A percentile compares a stretch with the other conserved stretches of the same genome.
Conservation (phyloP, 768 basidiomycete genomes). For the Tremella yokohamensis region DNA sequence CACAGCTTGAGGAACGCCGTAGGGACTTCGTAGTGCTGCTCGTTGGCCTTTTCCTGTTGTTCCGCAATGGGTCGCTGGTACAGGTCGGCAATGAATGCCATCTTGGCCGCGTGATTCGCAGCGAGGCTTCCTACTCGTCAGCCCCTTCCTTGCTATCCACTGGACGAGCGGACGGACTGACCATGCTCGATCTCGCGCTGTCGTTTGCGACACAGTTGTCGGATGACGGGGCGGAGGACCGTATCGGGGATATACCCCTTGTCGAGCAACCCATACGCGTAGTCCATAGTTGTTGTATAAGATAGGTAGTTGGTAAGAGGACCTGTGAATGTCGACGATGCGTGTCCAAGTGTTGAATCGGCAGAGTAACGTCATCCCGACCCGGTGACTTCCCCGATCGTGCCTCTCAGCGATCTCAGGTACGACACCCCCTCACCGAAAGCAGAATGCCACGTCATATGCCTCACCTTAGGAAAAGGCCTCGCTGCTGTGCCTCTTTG, state of each 20-base stretch:
- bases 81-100: slow-evolving; percentile 63
- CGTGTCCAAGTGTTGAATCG: too few relatives aligned
- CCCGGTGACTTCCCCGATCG: too few relatives aligned
- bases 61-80: slow-evolving; percentile 61
- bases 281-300: slow-evolving; percentile 30
- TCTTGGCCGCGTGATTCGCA: slow-evolving; percentile 64
- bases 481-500: too few relatives aligned
- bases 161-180: slow-evolving; percentile 43
- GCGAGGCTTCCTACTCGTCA: slow-evolving; percentile 51
- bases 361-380: too few relatives aligned
- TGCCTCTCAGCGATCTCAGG: too few relatives aligned
- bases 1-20: slow-evolving; percentile 62
- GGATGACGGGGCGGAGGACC: slow-evolving; percentile 56
- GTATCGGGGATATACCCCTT: slow-evolving; percentile 66
- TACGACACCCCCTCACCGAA: too few relatives aligned
- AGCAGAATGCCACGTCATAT: too few relatives aligned
- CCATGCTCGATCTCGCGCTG: slow-evolving; percentile 63
- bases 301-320: slow-evolving; percentile 3
- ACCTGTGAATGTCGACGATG: neutral
- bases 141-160: neutral
- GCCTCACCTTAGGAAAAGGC: too few relatives aligned
- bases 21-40: slow-evolving; percentile 70
- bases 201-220: slow-evolving; percentile 57
- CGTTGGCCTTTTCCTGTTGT: slow-evolving; percentile 65
- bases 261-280: slow-evolving; percentile 41